Base-by-base conservation (phyloP, 192 early-diverging fungal species). In the Podila minutissima region DNA sequence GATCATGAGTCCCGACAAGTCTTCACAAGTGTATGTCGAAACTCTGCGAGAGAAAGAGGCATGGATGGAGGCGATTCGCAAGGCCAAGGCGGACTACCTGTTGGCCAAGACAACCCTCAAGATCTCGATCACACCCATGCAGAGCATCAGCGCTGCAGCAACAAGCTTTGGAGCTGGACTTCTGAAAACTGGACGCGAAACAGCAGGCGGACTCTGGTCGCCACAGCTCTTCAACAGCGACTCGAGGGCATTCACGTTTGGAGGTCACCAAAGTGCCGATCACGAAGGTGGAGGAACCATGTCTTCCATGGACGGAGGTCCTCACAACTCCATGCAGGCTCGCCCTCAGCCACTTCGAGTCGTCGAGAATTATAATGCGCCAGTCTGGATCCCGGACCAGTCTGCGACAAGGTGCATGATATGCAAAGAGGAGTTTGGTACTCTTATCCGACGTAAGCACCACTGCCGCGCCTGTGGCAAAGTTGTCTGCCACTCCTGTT, bases 391-490 rank as follows among this genome's bases (percentile, higher is more conserved):
- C 33, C 94, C 94, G 0, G 93, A 95, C 76, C 88, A 91, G 66
- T 79, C 81, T 64, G 82, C 91, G 9, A 83, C 83, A 5, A 50
- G 74, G 5, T 95, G 94, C 74, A 92, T 92, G 85, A 89, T 94
- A 48, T 95, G 94, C 76, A 77, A 81, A 38, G 86, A 90, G 51
- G 89, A 86, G 22, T 95, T 95, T 74, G 66, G 71, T 60, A 86
- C 87, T 4, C 59, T 94, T 46, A 89, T 93, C 38, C 65, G 87
- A 66, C 87, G 94, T 5, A 91, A 89, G 73, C 93, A 94, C 75
- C 93, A 95, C 71, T 94, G 93, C 74, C 87, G 94, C 28, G 88
- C 88, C 2, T 95, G 94, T 71, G 94, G 94, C 24, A 91, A 91
- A 66, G 86, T 95, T 24, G 93, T 94, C n/a, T 95, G 94, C 82